Evolutionary conservation across 306 rosid species (phyloP), one percentile per base, ranked within the genome.

Genomic region (Ziziphus jujuba): DNA sequence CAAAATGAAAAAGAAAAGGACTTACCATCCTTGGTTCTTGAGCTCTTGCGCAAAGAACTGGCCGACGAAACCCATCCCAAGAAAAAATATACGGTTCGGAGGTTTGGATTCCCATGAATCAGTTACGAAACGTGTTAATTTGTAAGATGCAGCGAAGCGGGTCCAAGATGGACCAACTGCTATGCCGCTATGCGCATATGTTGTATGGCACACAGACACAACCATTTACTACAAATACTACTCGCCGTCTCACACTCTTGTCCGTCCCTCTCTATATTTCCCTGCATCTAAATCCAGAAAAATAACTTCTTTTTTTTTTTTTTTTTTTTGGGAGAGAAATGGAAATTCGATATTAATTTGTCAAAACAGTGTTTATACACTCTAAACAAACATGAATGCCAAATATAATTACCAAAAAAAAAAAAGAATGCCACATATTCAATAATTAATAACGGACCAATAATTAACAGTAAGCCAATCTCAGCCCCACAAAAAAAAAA

Each of bases 51-150:
- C 84, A 69, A 93, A 80, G 43, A 76, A 73, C 65, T 80, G 82
- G 1, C 86, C 96, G 15, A 93, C 87, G 68, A 86, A 88, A 61
- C 99, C 97, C 86, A 88, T 72, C 6, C 95, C 96, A 4, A 85
- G 36, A 55, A 90, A 77, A 33, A 93, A 88, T 78, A 90, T 83
- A 40, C 84, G 78, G 8, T 81, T 80, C 63, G 38, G 81, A 53
- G 80, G 50, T 48, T 63, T 59, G 16, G 77, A 31, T 11, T 67
- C 75, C 66, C 49, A 19, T 9, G 53, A 33, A 7, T n/a, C 62
- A 56, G 63, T 64, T 55, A 22, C 66, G 59, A 36, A 55, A 50
- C 63, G 57, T 52, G n/a, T n/a, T n/a, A 7, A 20, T 54, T n/a
- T 40, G 63, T 3, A 16, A 44, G 60, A 59, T 20, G 11, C 53